Evolutionary conservation across 2,329 filamentous ascomycete species (phyloP).

Genomic region (Acephala macrosclerotiorum): DNA sequence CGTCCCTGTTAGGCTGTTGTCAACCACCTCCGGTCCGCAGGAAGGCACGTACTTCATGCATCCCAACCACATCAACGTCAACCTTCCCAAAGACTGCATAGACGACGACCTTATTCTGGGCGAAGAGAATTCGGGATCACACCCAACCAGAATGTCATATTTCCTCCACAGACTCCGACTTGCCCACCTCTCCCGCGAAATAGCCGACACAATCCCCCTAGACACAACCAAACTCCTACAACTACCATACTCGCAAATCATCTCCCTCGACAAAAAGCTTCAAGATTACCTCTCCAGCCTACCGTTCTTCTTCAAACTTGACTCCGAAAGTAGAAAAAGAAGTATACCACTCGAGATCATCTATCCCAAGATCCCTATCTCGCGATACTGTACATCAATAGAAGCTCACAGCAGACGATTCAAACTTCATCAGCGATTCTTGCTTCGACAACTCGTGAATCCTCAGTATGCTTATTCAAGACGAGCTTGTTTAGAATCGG

Average conservation of each 20-base stretch:
- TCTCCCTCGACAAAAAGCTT: conserved; percentile 45
- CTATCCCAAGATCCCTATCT: conserved; percentile 38
- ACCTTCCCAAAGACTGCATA: conserved; percentile 44
- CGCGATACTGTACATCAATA: conserved; percentile 46
- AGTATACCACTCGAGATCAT: conserved; percentile 24
- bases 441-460: conserved; percentile 34
- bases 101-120: conserved; percentile 45
- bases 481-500: conserved; percentile 43
- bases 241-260: conserved; percentile 39
- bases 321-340: conserved; percentile 27
- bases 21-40: conserved; percentile 42
- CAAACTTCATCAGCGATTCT: conserved; percentile 45
- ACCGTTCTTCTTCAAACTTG: conserved; percentile 45
- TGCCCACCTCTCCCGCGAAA: conserved; percentile 46
- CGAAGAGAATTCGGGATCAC: conserved; percentile 37
- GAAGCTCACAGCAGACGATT: conserved; percentile 45
- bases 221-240: conserved; percentile 21
- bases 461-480: conserved; percentile 42
- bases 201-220: conserved; percentile 41
- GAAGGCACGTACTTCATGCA: conserved; percentile 47
- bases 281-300: conserved; percentile 41
- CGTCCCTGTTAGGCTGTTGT: conserved; percentile 37
- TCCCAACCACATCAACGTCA: conserved; percentile 46
- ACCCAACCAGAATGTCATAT: conserved; percentile 41
- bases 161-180: conserved; percentile 46